phyloP scores from a whole-genome alignment of 2,329 filamentous ascomycete species.

The Penicillium sp. region DNA sequence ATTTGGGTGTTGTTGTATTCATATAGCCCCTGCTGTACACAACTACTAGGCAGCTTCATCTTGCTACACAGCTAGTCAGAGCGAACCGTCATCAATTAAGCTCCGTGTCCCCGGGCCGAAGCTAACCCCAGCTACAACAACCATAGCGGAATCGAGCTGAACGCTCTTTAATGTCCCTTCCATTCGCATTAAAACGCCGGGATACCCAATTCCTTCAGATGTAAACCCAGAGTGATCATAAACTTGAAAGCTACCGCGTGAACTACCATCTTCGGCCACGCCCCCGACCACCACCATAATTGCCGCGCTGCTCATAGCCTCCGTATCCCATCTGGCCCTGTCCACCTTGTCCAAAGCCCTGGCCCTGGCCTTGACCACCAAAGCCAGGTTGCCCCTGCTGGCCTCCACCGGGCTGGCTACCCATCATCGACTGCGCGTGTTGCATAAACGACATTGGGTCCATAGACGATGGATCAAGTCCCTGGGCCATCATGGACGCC shows the following conservation, averaged over 20 bases:
- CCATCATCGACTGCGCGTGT: constrained; percentile 55
- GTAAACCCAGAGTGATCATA: constrained; percentile 11
- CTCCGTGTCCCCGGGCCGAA: constrained; percentile 1
- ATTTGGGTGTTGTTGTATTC: neutral
- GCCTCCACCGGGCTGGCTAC: constrained; percentile 42
- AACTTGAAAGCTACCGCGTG: constrained; percentile 7
- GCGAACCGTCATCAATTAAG: neutral
- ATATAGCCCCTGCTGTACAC: neutral
- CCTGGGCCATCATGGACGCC: constrained; percentile 56
- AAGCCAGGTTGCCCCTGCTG: constrained; percentile 41
- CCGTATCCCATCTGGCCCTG: constrained; percentile 47
- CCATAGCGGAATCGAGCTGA: neutral
- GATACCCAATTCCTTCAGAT: constrained; percentile 14
- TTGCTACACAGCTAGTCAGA: neutral
- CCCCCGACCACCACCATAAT: constrained; percentile 42
- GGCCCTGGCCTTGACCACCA: constrained; percentile 35
- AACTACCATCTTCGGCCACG: constrained; percentile 44
- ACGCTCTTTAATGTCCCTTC: constrained; percentile 11
- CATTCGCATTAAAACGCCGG: constrained; percentile 25
- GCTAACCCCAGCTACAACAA: neutral
- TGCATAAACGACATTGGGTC: constrained; percentile 59
- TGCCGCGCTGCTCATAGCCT: constrained; percentile 44
- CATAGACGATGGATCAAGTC: constrained; percentile 56
- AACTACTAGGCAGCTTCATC: neutral
- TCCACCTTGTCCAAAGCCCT: constrained; percentile 40